These are phyloP conservation scores for Ogataea neopini DNA, from an alignment of 805 yeast genomes.

Conservation along the genomic window DNA sequence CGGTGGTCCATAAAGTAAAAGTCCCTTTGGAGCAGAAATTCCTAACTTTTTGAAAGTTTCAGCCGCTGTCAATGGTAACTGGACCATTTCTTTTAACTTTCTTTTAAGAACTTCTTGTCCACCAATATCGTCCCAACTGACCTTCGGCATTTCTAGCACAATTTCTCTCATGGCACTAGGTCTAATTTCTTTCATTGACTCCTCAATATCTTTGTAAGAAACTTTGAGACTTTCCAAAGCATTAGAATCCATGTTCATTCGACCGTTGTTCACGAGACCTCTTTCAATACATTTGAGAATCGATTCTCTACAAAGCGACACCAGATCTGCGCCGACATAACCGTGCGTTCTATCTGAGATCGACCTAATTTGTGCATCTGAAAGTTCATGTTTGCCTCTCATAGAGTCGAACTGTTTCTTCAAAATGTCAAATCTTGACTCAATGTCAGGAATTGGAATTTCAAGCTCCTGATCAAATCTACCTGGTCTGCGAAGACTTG, in stretches of 20 bases:
- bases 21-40: constrained; percentile 89
- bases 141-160: constrained; percentile 90
- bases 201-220: constrained; percentile 57
- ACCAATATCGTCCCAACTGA: constrained; percentile 92
- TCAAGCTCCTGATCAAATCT: constrained; percentile 93
- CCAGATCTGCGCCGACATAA: constrained; percentile 94
- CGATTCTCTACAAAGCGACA: constrained; percentile 84
- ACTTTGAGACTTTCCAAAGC: constrained; percentile 44
- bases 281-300: constrained; percentile 80
- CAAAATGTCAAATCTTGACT: constrained; percentile 74
- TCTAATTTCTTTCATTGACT: constrained; percentile 74
- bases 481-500: constrained; percentile 88
- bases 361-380: constrained; percentile 52
- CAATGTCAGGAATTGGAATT: constrained; percentile 89
- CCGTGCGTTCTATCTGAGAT: constrained; percentile 89
- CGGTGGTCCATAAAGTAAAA: constrained; percentile 94
- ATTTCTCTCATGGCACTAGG: constrained; percentile 98
- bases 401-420: constrained; percentile 57
- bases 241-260: constrained; percentile 2
- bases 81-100: constrained; percentile 86
- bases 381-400: constrained; percentile 49
- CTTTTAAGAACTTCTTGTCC: constrained; percentile 86
- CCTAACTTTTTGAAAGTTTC: constrained; percentile 78
- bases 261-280: constrained; percentile 39
- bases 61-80: constrained; percentile 82